phyloP scores from a whole-genome alignment of 768 basidiomycete genomes.

The Botryobasidium botryosum region DNA sequence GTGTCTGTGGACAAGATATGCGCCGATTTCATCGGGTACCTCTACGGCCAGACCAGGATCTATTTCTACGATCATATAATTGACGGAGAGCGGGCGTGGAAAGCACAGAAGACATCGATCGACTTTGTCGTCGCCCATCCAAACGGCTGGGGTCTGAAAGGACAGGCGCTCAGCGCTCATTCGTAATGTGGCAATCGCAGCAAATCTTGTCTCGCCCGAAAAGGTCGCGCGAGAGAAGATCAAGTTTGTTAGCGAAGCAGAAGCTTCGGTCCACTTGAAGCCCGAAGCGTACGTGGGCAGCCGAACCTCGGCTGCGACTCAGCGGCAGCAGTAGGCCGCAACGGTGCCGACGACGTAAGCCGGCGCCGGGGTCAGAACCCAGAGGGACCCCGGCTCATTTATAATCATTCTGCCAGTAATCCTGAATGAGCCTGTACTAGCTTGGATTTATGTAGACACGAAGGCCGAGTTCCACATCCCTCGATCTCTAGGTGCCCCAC shows the following conservation, averaged over 20 bases:
- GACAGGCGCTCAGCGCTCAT: slow-evolving; percentile 31
- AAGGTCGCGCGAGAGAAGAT: slow-evolving; percentile 25
- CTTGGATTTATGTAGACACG: too few species aligned
- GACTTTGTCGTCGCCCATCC: slow-evolving; percentile 14
- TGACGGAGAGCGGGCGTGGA: not conserved
- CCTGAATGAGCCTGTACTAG: too few species aligned
- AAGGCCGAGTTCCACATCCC: too few species aligned
- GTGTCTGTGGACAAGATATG: slow-evolving; percentile 15
- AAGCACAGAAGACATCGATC: not conserved
- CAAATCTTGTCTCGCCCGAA: slow-evolving; percentile 24
- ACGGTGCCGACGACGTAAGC: too few species aligned
- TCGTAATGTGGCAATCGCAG: slow-evolving; percentile 27
- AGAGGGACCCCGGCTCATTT: too few species aligned
- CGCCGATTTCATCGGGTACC: slow-evolving; percentile 16
- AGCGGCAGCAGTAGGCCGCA: too few species aligned
- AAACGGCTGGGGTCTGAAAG: slow-evolving; percentile 31
- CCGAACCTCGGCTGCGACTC: too few species aligned
- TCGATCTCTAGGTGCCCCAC: too few species aligned
- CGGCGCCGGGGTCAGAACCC: too few species aligned
- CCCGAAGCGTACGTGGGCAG: too few species aligned
- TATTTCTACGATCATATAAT: slow-evolving; percentile 11
- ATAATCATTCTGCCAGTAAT: too few species aligned
- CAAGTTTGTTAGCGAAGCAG: slow-evolving; percentile 34
- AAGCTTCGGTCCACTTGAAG: too few species aligned
- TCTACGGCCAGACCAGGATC: slow-evolving; percentile 12